phyloP scores from a whole-genome alignment of 2,329 filamentous ascomycete genomes.

The Trichophaea hybrida region DNA sequence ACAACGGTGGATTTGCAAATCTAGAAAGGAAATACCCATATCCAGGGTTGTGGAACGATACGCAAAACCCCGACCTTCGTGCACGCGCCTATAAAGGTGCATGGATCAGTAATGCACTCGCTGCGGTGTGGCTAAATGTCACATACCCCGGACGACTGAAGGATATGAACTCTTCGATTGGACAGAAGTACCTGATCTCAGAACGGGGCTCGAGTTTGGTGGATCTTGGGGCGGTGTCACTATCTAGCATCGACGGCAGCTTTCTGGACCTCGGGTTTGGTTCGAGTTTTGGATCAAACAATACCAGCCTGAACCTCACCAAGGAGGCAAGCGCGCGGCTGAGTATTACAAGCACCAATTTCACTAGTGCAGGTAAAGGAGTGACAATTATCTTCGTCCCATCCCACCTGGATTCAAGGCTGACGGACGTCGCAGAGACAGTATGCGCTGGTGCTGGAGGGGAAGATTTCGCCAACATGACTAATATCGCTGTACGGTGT shows the following conservation, averaged over 20 bases:
- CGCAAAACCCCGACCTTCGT: slow-evolving; percentile 31
- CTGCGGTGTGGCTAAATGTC: slow-evolving; percentile 34
- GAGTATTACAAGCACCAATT: slow-evolving; percentile 28
- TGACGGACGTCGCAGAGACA: neutral
- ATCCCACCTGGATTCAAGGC: neutral
- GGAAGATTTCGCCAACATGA: slow-evolving; percentile 32
- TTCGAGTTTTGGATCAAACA: neutral
- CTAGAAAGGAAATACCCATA: slow-evolving; percentile 31
- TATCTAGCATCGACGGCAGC: neutral
- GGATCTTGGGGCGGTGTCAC: neutral
- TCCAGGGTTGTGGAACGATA: slow-evolving; percentile 24
- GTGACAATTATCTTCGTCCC: neutral
- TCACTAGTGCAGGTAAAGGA: slow-evolving; percentile 13
- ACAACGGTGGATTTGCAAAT: slow-evolving; percentile 35
- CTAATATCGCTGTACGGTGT: slow-evolving; percentile 33
- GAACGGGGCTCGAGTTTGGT: neutral
- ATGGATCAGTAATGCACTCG: slow-evolving; percentile 33
- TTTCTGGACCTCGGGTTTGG: neutral
- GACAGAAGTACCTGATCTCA: neutral
- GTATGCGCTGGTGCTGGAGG: slow-evolving; percentile 29
- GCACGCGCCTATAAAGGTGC: slow-evolving; percentile 35
- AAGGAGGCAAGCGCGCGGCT: neutral
- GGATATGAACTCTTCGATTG: neutral
- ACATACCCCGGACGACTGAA: slow-evolving; percentile 24
- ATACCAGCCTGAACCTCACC: neutral